Percentiles rank a stretch among this genome's conserved stretches.
These are phyloP conservation scores for Camellia japonica DNA, from an alignment of 148 eudicot genomes.

Conservation along the genomic window DNA sequence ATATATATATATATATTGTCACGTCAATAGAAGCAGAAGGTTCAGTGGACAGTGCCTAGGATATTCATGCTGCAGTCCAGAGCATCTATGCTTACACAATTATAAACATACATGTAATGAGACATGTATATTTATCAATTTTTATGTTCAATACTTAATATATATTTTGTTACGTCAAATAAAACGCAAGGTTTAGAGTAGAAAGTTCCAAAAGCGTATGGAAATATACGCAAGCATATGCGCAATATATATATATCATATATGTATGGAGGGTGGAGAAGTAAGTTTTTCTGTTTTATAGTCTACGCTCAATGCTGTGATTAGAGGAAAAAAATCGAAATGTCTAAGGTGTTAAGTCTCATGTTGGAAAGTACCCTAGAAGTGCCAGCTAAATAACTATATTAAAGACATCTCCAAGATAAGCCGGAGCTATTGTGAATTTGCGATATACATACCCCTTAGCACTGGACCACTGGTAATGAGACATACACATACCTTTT, in stretches of 20 bases:
- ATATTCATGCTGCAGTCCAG: background rate
- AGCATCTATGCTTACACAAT: background rate
- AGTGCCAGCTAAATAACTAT: background rate
- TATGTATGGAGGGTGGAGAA: no score
- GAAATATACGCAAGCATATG: no score
- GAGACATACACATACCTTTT: slow-evolving; percentile 54
- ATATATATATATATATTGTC: no score
- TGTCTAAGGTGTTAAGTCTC: background rate
- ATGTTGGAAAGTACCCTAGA: background rate
- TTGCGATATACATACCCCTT: background rate
- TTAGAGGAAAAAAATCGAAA: background rate
- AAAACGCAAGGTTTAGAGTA: background rate
- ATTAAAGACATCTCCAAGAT: background rate
- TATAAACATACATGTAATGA: background rate
- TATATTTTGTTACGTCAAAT: no score
- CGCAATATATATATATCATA: no score
- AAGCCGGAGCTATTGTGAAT: background rate
- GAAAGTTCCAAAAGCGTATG: no score
- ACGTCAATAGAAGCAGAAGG: background rate
- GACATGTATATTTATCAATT: no score
- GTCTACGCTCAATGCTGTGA: no score
- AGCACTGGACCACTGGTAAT: background rate
- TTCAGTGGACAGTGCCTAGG: background rate
- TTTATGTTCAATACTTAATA: no score
- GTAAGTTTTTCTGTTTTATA: no score